Percentiles rank a stretch among this genome's conserved stretches.
Conservation (phyloP, 805 yeast species). For the Starmerella vaccinii region DNA sequence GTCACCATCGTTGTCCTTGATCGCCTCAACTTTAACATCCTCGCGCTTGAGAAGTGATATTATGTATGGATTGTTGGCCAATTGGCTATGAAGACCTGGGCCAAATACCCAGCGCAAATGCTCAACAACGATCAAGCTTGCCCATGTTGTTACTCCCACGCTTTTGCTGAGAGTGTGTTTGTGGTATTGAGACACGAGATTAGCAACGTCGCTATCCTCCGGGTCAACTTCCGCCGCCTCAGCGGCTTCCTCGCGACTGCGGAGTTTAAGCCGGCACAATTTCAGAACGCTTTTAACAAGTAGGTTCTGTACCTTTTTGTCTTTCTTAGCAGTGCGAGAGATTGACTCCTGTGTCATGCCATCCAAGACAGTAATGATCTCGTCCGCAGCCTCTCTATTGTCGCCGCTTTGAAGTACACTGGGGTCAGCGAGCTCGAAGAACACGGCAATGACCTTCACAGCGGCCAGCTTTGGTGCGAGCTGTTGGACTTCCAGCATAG, state of each 20-base stretch:
- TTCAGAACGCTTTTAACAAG: constrained; percentile 50
- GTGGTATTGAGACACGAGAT: constrained; percentile 17
- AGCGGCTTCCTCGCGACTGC: constrained; percentile 27
- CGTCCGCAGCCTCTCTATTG: constrained; percentile 30
- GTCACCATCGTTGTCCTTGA: neutral
- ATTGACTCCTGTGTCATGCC: constrained; percentile 42
- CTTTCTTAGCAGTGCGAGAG: constrained; percentile 51
- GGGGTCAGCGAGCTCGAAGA: constrained; percentile 40
- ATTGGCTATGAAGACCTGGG: constrained; percentile 31
- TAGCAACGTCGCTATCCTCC: constrained; percentile 16
- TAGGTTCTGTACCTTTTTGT: constrained; percentile 46
- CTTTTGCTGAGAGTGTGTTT: constrained; percentile 17
- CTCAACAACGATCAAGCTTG: constrained; percentile 28
- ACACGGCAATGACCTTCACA: constrained; percentile 46
- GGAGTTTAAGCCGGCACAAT: constrained; percentile 37
- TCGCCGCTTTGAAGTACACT: constrained; percentile 26
- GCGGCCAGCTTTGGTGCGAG: constrained; percentile 46
- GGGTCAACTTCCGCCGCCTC: neutral
- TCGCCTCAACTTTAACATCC: constrained; percentile 17
- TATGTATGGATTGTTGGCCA: constrained; percentile 30
- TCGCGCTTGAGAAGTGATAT: constrained; percentile 20
- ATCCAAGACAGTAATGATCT: constrained; percentile 33
- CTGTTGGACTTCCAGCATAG: constrained; percentile 32
- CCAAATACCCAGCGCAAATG: constrained; percentile 33
- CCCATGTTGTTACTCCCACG: constrained; percentile 30